Conservation (phyloP, 2,329 filamentous ascomycete genomes). For the Pyricularia pennisetigena region DNA sequence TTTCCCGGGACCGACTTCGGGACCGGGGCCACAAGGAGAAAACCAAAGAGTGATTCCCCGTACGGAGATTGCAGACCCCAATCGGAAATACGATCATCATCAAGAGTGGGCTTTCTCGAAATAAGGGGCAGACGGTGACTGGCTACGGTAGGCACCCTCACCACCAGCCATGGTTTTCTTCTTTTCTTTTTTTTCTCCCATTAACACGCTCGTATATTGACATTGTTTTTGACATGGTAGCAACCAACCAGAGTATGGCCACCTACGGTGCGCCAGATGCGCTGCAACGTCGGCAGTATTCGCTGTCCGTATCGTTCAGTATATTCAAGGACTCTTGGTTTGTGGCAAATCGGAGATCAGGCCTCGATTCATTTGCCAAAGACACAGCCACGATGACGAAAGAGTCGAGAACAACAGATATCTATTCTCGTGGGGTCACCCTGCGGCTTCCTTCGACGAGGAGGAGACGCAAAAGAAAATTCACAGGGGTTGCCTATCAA, state of each 20-base stretch:
- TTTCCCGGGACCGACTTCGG: too few species aligned
- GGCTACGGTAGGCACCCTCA: neutral
- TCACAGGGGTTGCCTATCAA: neutral
- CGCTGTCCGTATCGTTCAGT: neutral
- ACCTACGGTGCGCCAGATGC: neutral
- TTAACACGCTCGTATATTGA: neutral
- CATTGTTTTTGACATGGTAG: neutral
- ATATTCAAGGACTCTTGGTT: neutral
- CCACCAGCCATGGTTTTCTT: neutral
- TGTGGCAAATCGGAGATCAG: neutral
- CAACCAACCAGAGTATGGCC: neutral
- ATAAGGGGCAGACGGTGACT: neutral
- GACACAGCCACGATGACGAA: neutral
- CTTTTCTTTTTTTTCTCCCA: neutral
- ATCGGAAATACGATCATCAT: neutral
- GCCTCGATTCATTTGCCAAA: neutral
- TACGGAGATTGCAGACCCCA: neutral
- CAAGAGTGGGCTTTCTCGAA: neutral
- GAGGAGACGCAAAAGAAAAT: neutral
- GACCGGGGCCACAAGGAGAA: too few species aligned
- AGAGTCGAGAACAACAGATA: neutral
- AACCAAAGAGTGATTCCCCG: neutral
- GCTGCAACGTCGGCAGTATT: neutral
- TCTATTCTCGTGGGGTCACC: neutral
- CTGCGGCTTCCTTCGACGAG: neutral